These are phyloP conservation scores for Yamadazyma friedrichii DNA, from an alignment of 1,139 yeast species.

Conservation along the genomic window DNA sequence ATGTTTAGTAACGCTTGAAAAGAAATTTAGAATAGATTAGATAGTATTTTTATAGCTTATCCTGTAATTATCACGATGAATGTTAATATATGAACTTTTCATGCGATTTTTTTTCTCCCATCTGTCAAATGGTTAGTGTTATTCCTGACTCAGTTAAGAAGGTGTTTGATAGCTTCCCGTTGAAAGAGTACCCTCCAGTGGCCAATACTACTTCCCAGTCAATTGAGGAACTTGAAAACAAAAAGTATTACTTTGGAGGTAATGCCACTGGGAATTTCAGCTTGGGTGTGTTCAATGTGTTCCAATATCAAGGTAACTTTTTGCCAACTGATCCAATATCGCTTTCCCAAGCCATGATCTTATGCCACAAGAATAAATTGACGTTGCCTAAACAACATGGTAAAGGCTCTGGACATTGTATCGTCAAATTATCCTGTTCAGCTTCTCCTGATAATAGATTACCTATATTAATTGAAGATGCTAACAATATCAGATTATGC, in stretches of 20 bases:
- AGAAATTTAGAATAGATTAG: too few relatives aligned
- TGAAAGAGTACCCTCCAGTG: constrained; percentile 33
- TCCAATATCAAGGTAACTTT: constrained; percentile 16
- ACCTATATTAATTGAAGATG: constrained; percentile 46
- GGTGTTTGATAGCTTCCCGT: constrained; percentile 52
- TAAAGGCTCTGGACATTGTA: constrained; percentile 15
- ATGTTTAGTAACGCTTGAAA: too few relatives aligned
- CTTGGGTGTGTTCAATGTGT: constrained; percentile 42
- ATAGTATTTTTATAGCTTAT: too few relatives aligned
- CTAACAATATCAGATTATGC: constrained; percentile 19
- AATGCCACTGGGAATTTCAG: constrained; percentile 21
- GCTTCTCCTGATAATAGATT: constrained; percentile 42
- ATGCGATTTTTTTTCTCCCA: background rate
- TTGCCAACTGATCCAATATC: constrained; percentile 50
- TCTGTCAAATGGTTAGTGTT: background rate
- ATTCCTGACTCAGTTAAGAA: constrained; percentile 42
- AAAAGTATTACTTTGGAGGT: constrained; percentile 16
- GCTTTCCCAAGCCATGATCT: constrained; percentile 29
- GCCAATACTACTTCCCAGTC: constrained; percentile 19
- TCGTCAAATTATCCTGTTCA: constrained; percentile 35
- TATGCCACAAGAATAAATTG: constrained; percentile 36
- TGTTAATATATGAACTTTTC: too few relatives aligned
- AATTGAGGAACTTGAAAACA: constrained; percentile 12
- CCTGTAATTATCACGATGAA: too few relatives aligned
- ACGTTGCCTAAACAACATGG: constrained; percentile 17